Percentiles rank a stretch among this genome's conserved stretches.
phyloP scores from a whole-genome alignment of 345 rosid species.

The Eutrema yunnanense region DNA sequence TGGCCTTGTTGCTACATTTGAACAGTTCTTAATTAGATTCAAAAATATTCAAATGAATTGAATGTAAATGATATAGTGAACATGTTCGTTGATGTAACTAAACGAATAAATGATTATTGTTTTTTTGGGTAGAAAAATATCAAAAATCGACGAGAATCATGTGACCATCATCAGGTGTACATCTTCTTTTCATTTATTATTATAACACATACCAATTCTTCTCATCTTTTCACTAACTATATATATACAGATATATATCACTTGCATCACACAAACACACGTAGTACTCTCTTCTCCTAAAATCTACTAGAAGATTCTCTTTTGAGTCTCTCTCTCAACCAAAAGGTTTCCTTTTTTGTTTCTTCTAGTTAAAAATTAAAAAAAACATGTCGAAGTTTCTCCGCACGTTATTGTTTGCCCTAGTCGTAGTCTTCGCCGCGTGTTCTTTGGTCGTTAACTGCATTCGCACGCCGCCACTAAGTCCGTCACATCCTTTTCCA shows the following conservation, averaged over 20 bases:
- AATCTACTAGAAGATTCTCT: conserved; percentile 3
- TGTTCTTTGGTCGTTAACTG: conserved; percentile 27
- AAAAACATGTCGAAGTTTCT: conserved; percentile 14
- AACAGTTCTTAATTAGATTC: neutral
- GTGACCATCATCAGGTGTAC: conserved; percentile 50
- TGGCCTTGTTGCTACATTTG: neutral
- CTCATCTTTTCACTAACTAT: neutral
- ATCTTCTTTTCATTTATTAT: conserved; percentile 35
- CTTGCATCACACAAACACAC: neutral
- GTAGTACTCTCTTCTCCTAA: neutral
- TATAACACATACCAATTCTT: neutral
- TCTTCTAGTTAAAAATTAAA: neutral
- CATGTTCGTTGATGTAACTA: neutral
- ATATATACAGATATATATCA: conserved; percentile 5
- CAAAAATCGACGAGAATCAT: conserved; percentile 57
- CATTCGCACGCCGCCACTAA: conserved; percentile 34
- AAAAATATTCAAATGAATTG: conserved; percentile 1
- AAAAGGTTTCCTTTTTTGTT: neutral
- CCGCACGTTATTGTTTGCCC: neutral
- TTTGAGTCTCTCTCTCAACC: neutral
- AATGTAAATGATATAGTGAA: conserved; percentile 5
- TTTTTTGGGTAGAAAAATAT: neutral
- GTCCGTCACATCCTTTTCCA: conserved; percentile 20
- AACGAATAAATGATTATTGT: neutral
- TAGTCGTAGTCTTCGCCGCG: conserved; percentile 21